A percentile compares a stretch with the other conserved stretches of the same genome.
Evolutionary conservation across 2,329 filamentous ascomycete species (phyloP).

Genomic region (Sclerotinia trifoliorum): DNA sequence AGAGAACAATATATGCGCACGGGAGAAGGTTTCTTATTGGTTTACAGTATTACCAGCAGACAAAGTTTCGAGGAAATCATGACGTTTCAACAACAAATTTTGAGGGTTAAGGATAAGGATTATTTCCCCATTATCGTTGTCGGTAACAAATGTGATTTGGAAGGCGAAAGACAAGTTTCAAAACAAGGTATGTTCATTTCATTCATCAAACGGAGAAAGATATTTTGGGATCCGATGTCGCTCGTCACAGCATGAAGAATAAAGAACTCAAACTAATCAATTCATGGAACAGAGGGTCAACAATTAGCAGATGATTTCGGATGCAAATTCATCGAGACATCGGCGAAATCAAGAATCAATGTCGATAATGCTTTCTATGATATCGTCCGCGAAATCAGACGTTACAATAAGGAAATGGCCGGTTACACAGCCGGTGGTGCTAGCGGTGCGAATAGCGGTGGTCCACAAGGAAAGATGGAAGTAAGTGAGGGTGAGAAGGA

Average conservation of each 20-base stretch:
- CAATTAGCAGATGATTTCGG: slow-evolving; percentile 80
- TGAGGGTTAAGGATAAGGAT: slow-evolving; percentile 98
- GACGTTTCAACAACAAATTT: slow-evolving; percentile 97
- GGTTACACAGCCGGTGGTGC: slow-evolving; percentile 71
- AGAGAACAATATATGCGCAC: slow-evolving; percentile 99
- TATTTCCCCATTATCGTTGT: slow-evolving; percentile 99
- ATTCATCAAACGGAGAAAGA: slow-evolving; percentile 27
- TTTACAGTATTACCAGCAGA: slow-evolving; percentile 96
- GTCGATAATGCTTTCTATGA: slow-evolving; percentile 99
- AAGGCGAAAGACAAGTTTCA: slow-evolving; percentile 85
- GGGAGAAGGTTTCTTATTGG: slow-evolving; percentile 93
- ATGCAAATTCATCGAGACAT: slow-evolving; percentile 99
- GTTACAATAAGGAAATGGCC: slow-evolving; percentile 98
- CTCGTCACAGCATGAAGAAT: no score
- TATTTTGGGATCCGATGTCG: neutral
- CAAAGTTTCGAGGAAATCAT: slow-evolving; percentile 98
- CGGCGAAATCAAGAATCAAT: slow-evolving; percentile 95
- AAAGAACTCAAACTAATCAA: neutral
- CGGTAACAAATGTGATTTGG: slow-evolving; percentile 98
- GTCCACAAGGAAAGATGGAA: slow-evolving; percentile 68
- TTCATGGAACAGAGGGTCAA: slow-evolving; percentile 70
- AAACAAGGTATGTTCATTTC: slow-evolving; percentile 69
- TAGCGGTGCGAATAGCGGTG: slow-evolving; percentile 59
- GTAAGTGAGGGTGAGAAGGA: slow-evolving; percentile 66
- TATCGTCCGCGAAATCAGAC: slow-evolving; percentile 94